Evolutionary conservation across 257 asterid species (phyloP).

Genomic region (Nicotiana noctiflora): DNA sequence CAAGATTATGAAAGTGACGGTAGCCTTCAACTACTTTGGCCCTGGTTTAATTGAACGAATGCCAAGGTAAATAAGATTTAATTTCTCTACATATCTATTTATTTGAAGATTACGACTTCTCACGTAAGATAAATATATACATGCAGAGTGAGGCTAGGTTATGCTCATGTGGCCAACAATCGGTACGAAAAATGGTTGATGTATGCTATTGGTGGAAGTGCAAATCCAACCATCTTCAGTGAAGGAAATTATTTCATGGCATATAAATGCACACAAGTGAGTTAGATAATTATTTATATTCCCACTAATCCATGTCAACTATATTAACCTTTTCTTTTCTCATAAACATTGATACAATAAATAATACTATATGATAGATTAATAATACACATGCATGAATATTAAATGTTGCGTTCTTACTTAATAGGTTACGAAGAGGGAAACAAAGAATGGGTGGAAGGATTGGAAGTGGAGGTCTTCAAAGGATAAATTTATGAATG

Average conservation of each 20-base stretch:
- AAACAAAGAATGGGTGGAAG: conserved; percentile 42
- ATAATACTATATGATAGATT: too few relatives aligned
- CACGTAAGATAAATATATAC: neutral
- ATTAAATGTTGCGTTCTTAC: neutral
- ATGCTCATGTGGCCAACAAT: conserved; percentile 80
- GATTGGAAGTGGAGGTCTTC: conserved; percentile 85
- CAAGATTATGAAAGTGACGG: conserved; percentile 56
- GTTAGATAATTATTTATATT: neutral
- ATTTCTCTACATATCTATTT: neutral
- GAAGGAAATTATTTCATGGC: conserved; percentile 89
- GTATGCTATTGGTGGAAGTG: conserved; percentile 95
- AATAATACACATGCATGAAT: too few relatives aligned
- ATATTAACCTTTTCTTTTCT: neutral
- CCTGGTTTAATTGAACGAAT: conserved; percentile 82
- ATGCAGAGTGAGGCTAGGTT: conserved; percentile 68
- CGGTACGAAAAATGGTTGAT: conserved; percentile 66
- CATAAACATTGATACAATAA: neutral
- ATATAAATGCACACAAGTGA: conserved; percentile 53
- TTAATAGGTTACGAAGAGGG: conserved; percentile 64
- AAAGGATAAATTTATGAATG: conserved; percentile 58
- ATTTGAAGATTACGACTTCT: neutral
- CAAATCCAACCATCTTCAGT: conserved; percentile 81
- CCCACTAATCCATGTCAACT: neutral
- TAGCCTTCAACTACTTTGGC: conserved; percentile 81
- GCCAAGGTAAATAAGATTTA: conserved; percentile 49